These are phyloP conservation scores for Irpex lacteus DNA, from an alignment of 1,284 basidiomycete genomes.

Conservation along the genomic window DNA sequence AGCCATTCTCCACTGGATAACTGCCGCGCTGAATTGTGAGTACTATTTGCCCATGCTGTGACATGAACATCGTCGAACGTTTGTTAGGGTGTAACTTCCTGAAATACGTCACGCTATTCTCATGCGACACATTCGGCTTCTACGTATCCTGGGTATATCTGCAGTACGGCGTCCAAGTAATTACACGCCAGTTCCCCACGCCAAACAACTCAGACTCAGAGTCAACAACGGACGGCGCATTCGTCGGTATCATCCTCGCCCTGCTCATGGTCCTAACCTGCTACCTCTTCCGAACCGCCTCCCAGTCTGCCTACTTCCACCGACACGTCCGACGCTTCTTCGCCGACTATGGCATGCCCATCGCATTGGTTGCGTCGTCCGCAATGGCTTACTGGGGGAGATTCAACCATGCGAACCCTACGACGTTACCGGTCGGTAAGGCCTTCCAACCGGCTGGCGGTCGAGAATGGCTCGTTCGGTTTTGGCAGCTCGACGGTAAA, in stretches of 20 bases:
- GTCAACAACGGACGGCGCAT: conserved; percentile 43
- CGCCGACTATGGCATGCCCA: conserved; percentile 88
- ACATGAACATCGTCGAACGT: background rate
- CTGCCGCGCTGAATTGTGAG: conserved; percentile 81
- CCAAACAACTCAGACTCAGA: conserved; percentile 10
- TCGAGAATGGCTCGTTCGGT: conserved; percentile 83
- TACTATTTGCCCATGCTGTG: conserved; percentile 3
- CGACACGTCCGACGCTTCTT: conserved; percentile 73
- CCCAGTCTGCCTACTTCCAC: conserved; percentile 66
- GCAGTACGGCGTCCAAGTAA: conserved; percentile 85
- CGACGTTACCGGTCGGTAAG: conserved; percentile 65
- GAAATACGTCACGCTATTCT: conserved; percentile 87
- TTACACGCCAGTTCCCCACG: conserved; percentile 69
- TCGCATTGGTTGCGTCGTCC: conserved; percentile 71
- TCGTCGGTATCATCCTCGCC: conserved; percentile 77
- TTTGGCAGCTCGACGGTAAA: conserved; percentile 88
- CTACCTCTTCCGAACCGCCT: conserved; percentile 71
- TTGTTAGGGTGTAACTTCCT: conserved; percentile 75
- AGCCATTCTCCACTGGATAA: conserved; percentile 89
- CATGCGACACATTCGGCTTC: conserved; percentile 93
- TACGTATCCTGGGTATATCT: conserved; percentile 88
- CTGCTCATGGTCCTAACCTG: conserved; percentile 72
- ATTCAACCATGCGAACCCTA: conserved; percentile 61
- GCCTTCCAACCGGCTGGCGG: conserved; percentile 77
- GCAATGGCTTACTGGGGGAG: conserved; percentile 84